Base-by-base conservation (phyloP, 2,329 filamentous ascomycete genomes). In the Stagonosporopsis tanaceti region DNA sequence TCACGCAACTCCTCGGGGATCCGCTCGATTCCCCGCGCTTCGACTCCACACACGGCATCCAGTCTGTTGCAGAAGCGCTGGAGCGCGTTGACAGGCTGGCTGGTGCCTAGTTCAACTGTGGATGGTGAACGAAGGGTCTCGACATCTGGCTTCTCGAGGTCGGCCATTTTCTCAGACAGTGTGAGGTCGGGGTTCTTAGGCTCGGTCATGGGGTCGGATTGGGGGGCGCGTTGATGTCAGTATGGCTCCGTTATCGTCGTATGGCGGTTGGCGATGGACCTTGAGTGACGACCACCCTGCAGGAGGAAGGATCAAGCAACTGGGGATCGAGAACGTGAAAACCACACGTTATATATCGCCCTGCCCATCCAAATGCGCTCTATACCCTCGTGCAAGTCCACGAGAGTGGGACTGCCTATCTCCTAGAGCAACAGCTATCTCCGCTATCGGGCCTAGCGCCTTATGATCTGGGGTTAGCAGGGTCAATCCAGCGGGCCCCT, bases 11-110 rank as follows among this genome's bases (percentile, higher is more conserved):
- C 66, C 42, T 70, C 67, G n/a, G 67, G 63, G 7, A 76, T 73
- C 15, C 73, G 60, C 17, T 66, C 65, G 46, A 76, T 72, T 30
- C 74, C 73, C 14, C 74, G 67, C 28, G 72, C 71, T 52, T 76
- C 73, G 4, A 69, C 59, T 22, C 73, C 73, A 9, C 70, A 67
- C 8, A 76, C 52, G 5, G 58, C 57, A 56, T 67, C 64, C 7
- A 69, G 64, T 39, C 53, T 60, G 47, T 69, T 66, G 14, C 60
- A 63, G 27, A 63, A 67, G 17, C 64, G 50, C 35, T 69, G 59
- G 8, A 69, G 59, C 28, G 41, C 57, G 44, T 63, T 68, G 4
- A 61, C 61, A 4, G 63, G 64, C 17, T 63, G 46, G 42, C 50
- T 57, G 34, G 65, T 65, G 30, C 57, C 62, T 30, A 66, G 57